Evolutionary conservation across 805 yeast species (phyloP).

Genomic region (Ogataea methanolica): DNA sequence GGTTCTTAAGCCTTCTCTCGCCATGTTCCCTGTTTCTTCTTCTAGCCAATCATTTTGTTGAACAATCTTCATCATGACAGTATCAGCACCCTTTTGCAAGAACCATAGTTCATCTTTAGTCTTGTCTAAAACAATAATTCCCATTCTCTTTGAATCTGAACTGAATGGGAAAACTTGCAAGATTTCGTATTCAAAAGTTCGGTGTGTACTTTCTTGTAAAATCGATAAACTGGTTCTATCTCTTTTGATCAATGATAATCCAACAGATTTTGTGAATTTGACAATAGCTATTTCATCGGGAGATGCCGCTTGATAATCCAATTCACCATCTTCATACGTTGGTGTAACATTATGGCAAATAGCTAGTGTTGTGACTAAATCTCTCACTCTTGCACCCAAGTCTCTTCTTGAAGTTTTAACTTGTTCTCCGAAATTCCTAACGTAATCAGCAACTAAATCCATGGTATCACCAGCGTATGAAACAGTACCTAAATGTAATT

Average conservation of each 20-base stretch:
- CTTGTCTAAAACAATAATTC: conserved; percentile 67
- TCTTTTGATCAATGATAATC: conserved; percentile 72
- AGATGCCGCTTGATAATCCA: conserved; percentile 93
- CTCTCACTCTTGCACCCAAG: conserved; percentile 70
- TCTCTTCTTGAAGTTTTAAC: conserved; percentile 52
- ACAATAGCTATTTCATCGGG: conserved; percentile 99
- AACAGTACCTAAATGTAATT: conserved; percentile 87
- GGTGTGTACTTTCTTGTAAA: conserved; percentile 54
- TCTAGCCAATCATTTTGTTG: conserved; percentile 92
- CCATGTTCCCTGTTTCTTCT: conserved; percentile 97
- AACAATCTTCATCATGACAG: conserved; percentile 84
- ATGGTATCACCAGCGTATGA: conserved; percentile 89
- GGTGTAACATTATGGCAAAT: conserved; percentile 99
- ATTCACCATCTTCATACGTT: conserved; percentile 67
- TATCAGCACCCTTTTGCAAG: conserved; percentile 92
- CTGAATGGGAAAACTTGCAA: conserved; percentile 88
- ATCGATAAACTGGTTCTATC: conserved; percentile 75
- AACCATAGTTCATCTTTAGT: conserved; percentile 75
- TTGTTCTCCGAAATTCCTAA: conserved; percentile 33
- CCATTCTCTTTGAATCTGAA: conserved; percentile 96
- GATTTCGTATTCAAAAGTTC: conserved; percentile 55
- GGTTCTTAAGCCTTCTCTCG: conserved; percentile 95
- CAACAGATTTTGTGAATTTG: conserved; percentile 82
- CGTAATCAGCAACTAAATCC: conserved; percentile 78
- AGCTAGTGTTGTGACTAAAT: conserved; percentile 76